A percentile compares a stretch with the other conserved stretches of the same genome.
Evolutionary conservation across 2,329 filamentous ascomycete species (phyloP).

Genomic region (Colletotrichum acutatum): DNA sequence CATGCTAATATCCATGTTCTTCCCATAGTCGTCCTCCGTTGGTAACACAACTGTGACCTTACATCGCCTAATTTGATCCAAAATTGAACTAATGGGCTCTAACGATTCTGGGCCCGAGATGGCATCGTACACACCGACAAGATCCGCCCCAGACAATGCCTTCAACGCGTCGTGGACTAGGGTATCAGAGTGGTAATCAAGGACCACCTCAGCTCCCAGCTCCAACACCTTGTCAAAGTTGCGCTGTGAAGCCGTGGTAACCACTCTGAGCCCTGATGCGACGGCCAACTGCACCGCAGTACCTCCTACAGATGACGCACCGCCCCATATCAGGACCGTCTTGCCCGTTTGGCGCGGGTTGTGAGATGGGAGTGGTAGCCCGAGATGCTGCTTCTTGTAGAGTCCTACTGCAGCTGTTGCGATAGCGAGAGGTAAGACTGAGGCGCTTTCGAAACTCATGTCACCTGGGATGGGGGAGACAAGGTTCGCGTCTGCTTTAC

Average conservation of each 20-base stretch:
- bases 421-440: constrained; percentile 25
- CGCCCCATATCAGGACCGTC: constrained; percentile 54
- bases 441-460: constrained; percentile 24
- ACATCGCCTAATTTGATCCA: not conserved
- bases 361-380: constrained; percentile 14
- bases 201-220: constrained; percentile 55
- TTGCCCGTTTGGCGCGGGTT: constrained; percentile 34
- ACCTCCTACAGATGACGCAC: constrained; percentile 56
- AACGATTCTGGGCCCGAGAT: not conserved
- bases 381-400: constrained; percentile 37
- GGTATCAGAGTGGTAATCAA: constrained; percentile 53
- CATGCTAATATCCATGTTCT: not conserved
- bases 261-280: constrained; percentile 55
- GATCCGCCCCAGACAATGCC: not conserved
- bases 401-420: constrained; percentile 37
- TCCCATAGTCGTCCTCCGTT: not conserved
- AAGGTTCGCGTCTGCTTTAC: constrained; percentile 2
- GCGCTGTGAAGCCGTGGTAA: constrained; percentile 52
- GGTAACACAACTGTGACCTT: not conserved
- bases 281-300: constrained; percentile 57
- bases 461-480: not conserved
- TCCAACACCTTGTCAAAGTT: constrained; percentile 54
- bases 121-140: constrained; percentile 9
- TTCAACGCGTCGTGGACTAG: constrained; percentile 39
- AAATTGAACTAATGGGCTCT: constrained; percentile 2